Evolutionary conservation across 768 basidiomycete species (phyloP).

Genomic region (Amanita subjunquillea): DNA sequence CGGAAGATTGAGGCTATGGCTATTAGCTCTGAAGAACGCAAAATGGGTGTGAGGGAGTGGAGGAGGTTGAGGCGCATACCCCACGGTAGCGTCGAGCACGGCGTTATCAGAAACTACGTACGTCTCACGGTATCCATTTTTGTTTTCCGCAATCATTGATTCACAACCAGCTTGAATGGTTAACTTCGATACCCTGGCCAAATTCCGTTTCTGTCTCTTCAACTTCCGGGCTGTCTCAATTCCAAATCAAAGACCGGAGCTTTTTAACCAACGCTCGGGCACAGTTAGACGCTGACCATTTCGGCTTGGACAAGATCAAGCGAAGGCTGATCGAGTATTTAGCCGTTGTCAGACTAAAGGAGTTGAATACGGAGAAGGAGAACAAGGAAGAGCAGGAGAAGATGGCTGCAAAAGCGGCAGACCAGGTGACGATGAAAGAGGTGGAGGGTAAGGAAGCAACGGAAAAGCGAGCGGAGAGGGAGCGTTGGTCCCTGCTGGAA

Average conservation of each 20-base stretch:
- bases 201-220: slow-evolving; percentile 23
- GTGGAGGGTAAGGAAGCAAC: slow-evolving; percentile 5
- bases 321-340: slow-evolving; percentile 86
- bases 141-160: not conserved
- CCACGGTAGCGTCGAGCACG: slow-evolving; percentile 82
- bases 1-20: slow-evolving; percentile 68
- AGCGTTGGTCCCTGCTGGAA: slow-evolving; percentile 20
- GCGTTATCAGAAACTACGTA: slow-evolving; percentile 79
- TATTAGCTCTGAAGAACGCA: slow-evolving; percentile 68
- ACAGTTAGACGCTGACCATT: slow-evolving; percentile 86
- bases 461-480: slow-evolving; percentile 8
- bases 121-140: slow-evolving; percentile 19
- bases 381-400: slow-evolving; percentile 22
- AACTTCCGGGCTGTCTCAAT: slow-evolving; percentile 8
- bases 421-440: slow-evolving; percentile 6
- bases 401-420: slow-evolving; percentile 10
- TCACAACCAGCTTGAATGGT: slow-evolving; percentile 68
- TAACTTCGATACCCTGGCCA: slow-evolving; percentile 80
- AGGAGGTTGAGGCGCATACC: slow-evolving; percentile 81
- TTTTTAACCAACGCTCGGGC: slow-evolving; percentile 64
- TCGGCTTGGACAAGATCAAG: slow-evolving; percentile 88
- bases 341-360: slow-evolving; percentile 65
- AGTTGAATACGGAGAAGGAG: slow-evolving; percentile 31
- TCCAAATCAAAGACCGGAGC: slow-evolving; percentile 33
- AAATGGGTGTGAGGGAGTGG: slow-evolving; percentile 77